Evolutionary conservation across 2,329 filamentous ascomycete genomes (phyloP), one percentile per base, ranked within the genome.

Genomic region (Xylaria arbuscula): DNA sequence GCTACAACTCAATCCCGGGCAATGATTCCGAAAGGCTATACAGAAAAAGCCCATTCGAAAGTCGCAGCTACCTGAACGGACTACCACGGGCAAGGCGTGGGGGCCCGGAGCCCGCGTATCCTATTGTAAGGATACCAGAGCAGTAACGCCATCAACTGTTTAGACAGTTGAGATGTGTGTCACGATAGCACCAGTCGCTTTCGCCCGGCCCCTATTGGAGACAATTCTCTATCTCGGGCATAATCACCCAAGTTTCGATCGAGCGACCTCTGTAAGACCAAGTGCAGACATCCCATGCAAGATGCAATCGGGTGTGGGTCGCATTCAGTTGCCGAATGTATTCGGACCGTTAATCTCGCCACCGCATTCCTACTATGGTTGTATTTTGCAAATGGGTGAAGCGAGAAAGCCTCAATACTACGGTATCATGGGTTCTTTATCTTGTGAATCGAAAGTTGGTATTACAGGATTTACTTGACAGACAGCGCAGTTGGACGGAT

Each of bases 211-310:
- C 50, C 40, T 34, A 48, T 59, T 48, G 40, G 24, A 34, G 24
- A 47, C 50, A 3, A 15, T 54, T 53, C 24, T 55, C 38, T 45
- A 47, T 53, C 36, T 42, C 38, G 47, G 48, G 48, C 50, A 62
- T 54, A 38, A 55, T 62, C 28, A 55, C 36, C 60, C 60, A 62
- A 34, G 24, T 32, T 55, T 55, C 28, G 36, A 45, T 32, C 34
- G 24, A 55, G 60, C 32, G 10, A 24, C 36, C 38, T 28, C 40
- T 45, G 55, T 57, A 53, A 32, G 51, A 28, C 36, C 19, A 22
- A 38, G 34, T 53, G 57, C 66, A 62, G 45, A 57, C 15, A 24
- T 50, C n/a, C 48, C 47, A 56, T 59, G 47, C 63, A 32, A 40
- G n/a, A 50, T 50, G 42, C 50, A 61, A n/a, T 53, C 56, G 45